phyloP scores from a whole-genome alignment of 306 rosid genomes.

The Prunus padus region DNA sequence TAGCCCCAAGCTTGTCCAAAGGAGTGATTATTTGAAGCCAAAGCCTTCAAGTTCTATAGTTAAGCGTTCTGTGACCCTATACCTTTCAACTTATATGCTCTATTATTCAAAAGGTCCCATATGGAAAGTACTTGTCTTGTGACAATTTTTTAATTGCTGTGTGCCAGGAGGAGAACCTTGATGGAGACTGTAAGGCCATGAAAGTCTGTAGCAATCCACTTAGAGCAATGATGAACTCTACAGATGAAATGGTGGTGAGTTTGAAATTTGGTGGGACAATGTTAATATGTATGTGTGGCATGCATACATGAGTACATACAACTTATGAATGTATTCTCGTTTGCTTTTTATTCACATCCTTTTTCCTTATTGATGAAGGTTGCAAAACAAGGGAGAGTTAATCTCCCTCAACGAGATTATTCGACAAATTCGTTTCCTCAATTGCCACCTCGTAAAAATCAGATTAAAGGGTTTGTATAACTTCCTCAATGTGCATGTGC shows the following conservation, averaged over 20 bases:
- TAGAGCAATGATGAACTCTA: conserved; percentile 49
- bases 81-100: conserved; percentile 1
- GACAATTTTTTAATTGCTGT: conserved; percentile 22
- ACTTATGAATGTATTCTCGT: conserved; percentile 5
- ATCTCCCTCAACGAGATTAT: conserved; percentile 41
- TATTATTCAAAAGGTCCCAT: neutral
- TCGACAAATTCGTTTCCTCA: conserved; percentile 40
- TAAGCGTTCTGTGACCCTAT: conserved; percentile 28
- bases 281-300: neutral
- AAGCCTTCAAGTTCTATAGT: conserved; percentile 50
- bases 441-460: conserved; percentile 48
- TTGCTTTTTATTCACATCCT: conserved; percentile 29
- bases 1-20: conserved; percentile 42
- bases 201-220: conserved; percentile 40
- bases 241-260: conserved; percentile 64
- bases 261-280: conserved; percentile 26
- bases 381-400: conserved; percentile 51
- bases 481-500: neutral
- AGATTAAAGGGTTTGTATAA: conserved; percentile 50
- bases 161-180: conserved; percentile 52
- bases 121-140: conserved; percentile 21
- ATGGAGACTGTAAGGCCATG: conserved; percentile 42
- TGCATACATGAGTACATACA: neutral
- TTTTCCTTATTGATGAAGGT: conserved; percentile 38
- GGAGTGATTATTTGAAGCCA: conserved; percentile 48